A percentile compares a stretch with the other conserved stretches of the same genome.
phyloP scores from a whole-genome alignment of 352 stramenopile genomes.

The Phytophthora tubulina region DNA sequence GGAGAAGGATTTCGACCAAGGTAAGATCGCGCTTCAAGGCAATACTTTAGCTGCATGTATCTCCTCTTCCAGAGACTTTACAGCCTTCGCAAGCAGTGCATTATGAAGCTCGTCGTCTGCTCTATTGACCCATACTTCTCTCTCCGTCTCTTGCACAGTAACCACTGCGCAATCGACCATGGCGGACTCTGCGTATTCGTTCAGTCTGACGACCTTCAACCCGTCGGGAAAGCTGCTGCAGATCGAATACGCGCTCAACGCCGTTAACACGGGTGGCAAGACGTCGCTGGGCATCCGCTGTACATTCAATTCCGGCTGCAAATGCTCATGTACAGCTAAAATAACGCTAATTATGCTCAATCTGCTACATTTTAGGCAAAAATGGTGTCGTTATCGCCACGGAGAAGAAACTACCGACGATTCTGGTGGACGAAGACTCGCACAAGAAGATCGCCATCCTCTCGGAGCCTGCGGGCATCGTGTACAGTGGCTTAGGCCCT shows the following conservation, averaged over 20 bases:
- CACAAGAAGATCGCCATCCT: constrained; percentile 98
- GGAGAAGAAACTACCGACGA: constrained; percentile 97
- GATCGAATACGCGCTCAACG: constrained; percentile 99
- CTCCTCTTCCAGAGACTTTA: neutral
- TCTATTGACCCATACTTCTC: constrained; percentile 10
- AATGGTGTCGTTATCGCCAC: constrained; percentile 99
- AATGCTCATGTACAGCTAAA: neutral
- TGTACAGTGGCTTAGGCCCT: constrained; percentile 98
- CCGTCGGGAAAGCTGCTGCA: constrained; percentile 99
- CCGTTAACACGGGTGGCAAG: constrained; percentile 97
- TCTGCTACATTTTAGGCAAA: constrained; percentile 80
- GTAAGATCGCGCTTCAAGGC: constrained; percentile 42
- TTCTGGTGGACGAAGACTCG: constrained; percentile 95
- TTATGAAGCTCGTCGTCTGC: neutral
- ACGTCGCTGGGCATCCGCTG: constrained; percentile 98
- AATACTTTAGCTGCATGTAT: constrained; percentile 2
- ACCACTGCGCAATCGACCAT: constrained; percentile 63
- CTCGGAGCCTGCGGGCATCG: constrained; percentile 93
- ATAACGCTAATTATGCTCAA: neutral
- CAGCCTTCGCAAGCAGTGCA: neutral
- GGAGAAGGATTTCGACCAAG: constrained; percentile 44
- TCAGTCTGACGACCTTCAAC: constrained; percentile 99
- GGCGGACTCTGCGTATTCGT: constrained; percentile 98
- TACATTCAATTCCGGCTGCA: constrained; percentile 42
- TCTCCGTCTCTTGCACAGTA: constrained; percentile 6